Conservation (phyloP, 2,329 filamentous ascomycete species). For the Scytalidium sp. region DNA sequence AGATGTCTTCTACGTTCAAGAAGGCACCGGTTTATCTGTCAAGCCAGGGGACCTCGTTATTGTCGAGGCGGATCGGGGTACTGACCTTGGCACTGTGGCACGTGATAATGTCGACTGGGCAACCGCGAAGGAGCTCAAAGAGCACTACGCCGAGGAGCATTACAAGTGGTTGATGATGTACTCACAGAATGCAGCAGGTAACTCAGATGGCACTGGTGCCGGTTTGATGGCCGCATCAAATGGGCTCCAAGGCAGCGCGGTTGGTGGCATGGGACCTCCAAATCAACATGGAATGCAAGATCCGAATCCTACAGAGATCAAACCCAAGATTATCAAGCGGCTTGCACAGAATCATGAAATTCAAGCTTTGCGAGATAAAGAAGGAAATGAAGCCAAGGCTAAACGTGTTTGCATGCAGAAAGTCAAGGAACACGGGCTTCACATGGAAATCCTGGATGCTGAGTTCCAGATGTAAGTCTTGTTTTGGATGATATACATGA, state of each 20-base stretch:
- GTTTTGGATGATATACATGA: not conserved
- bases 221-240: conserved; percentile 63
- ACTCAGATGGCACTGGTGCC: conserved; percentile 57
- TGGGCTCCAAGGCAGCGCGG: conserved; percentile 64
- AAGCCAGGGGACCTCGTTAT: conserved; percentile 94
- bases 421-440: conserved; percentile 87
- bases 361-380: conserved; percentile 84
- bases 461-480: conserved; percentile 92
- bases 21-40: conserved; percentile 87
- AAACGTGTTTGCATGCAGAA: conserved; percentile 97
- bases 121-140: conserved; percentile 82
- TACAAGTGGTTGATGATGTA: conserved; percentile 99
- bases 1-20: conserved; percentile 95
- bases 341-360: conserved; percentile 91
- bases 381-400: conserved; percentile 95
- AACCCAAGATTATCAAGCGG: conserved; percentile 95
- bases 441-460: conserved; percentile 98
- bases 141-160: conserved; percentile 90
- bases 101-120: conserved; percentile 86
- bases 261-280: conserved; percentile 75
- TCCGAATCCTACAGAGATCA: conserved; percentile 70
- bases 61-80: conserved; percentile 94
- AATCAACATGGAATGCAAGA: conserved; percentile 73
- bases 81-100: conserved; percentile 89
- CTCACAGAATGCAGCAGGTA: conserved; percentile 70